These are phyloP conservation scores for Earliella scabrosa DNA, from an alignment of 1,284 basidiomycete genomes.

Conservation along the genomic window DNA sequence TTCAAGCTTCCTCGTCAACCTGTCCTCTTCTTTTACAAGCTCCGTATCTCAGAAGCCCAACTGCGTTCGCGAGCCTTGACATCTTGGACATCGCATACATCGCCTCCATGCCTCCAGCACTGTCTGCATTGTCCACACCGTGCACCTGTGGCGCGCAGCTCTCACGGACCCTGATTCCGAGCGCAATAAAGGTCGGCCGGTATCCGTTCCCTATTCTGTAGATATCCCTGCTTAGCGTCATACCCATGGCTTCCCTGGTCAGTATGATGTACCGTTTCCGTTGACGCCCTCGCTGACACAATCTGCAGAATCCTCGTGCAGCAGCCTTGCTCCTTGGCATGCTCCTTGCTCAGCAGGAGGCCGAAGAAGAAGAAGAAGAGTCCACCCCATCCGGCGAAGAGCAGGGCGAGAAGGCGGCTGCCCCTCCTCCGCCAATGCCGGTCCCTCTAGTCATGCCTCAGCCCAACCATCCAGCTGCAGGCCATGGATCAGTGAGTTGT, in stretches of 20 bases:
- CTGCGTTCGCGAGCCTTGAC: not conserved
- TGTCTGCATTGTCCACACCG: not conserved
- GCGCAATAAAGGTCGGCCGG: no score
- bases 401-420: not conserved
- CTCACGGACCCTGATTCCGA: no score
- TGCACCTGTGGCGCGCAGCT: not conserved
- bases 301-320: not conserved
- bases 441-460: constrained; percentile 1
- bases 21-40: no score
- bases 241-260: not conserved
- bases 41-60: not conserved
- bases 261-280: not conserved
- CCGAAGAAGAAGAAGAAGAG: not conserved
- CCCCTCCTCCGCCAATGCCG: not conserved
- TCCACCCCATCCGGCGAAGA: not conserved
- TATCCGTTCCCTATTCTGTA: no score
- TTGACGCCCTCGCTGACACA: not conserved
- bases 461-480: not conserved
- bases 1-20: no score
- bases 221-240: no score
- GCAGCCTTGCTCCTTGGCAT: not conserved
- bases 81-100: not conserved
- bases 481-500: not conserved
- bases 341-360: not conserved
- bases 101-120: not conserved